Conservation (phyloP, 2,329 filamentous ascomycete species). For the Clarireedia paspali region DNA sequence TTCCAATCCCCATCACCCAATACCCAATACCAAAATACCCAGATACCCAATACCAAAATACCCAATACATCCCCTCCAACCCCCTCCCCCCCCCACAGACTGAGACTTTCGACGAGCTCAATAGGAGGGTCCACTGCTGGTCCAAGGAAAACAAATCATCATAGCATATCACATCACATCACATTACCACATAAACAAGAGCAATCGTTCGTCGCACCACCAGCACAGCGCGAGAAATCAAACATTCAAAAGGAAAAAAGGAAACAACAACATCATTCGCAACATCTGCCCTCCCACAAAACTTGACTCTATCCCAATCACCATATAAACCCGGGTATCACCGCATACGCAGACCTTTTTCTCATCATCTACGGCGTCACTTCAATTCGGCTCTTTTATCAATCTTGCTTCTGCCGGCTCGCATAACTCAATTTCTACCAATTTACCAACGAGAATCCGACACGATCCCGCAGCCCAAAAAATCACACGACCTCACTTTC, state of each 20-base stretch:
- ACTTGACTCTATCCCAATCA: background rate
- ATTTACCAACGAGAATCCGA: background rate
- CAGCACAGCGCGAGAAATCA: conserved; percentile 3
- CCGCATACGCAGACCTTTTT: background rate
- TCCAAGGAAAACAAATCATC: background rate
- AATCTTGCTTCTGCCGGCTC: background rate
- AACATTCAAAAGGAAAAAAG: background rate
- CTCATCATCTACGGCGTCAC: background rate
- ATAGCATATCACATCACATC: background rate
- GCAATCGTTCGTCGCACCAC: background rate
- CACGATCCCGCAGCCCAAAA: background rate
- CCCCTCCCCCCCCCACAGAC: no score
- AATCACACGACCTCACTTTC: background rate
- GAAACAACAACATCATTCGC: background rate
- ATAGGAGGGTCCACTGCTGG: no score
- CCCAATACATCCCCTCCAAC: no score
- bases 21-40: no score
- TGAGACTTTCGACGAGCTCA: no score
- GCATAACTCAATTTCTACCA: background rate
- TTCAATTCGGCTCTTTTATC: background rate
- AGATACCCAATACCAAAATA: no score
- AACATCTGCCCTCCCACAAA: background rate
- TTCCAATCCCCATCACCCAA: no score
- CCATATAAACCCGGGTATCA: conserved; percentile 1
- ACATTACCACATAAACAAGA: background rate